Evolutionary conservation across 805 yeast species (phyloP).

Genomic region (Sugiyamaella qingdaonensis): DNA sequence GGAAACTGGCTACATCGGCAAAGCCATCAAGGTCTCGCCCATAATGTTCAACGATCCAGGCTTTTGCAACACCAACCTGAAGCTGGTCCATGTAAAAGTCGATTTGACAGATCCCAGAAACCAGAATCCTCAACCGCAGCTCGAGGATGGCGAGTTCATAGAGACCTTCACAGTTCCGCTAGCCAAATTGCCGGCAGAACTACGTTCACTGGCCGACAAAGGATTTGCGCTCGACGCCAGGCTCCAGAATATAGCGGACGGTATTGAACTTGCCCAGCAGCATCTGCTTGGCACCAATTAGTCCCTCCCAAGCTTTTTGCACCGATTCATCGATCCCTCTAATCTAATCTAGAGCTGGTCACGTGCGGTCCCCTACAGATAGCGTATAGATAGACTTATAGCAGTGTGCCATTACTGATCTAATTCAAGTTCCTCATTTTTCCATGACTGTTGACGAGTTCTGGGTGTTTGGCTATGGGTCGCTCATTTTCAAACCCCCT

Average conservation of each 20-base stretch:
- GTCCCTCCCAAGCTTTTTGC: too few relatives aligned
- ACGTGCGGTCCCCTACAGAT: too few relatives aligned
- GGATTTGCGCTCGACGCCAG: constrained; percentile 85
- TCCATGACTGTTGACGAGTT: constrained; percentile 15
- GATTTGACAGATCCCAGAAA: constrained; percentile 68
- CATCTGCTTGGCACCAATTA: background rate
- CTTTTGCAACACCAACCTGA: constrained; percentile 82
- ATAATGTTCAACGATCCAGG: constrained; percentile 75
- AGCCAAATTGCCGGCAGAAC: constrained; percentile 48
- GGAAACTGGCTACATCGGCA: constrained; percentile 90
- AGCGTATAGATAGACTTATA: too few relatives aligned
- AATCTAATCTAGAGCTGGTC: too few relatives aligned
- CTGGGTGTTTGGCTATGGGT: constrained; percentile 91
- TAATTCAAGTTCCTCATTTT: constrained; percentile 4
- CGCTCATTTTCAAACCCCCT: constrained; percentile 86
- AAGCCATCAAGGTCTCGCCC: constrained; percentile 43
- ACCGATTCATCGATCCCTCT: too few relatives aligned
- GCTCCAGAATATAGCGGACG: constrained; percentile 80
- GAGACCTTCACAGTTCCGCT: constrained; percentile 74
- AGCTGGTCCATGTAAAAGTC: constrained; percentile 70
- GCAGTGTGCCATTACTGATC: background rate
- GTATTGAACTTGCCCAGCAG: constrained; percentile 53
- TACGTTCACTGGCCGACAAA: constrained; percentile 49
- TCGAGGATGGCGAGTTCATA: constrained; percentile 90
- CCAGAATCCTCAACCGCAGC: constrained; percentile 59